Conservation (phyloP, 352 stramenopile genomes). For the Plasmopara halstedii region DNA sequence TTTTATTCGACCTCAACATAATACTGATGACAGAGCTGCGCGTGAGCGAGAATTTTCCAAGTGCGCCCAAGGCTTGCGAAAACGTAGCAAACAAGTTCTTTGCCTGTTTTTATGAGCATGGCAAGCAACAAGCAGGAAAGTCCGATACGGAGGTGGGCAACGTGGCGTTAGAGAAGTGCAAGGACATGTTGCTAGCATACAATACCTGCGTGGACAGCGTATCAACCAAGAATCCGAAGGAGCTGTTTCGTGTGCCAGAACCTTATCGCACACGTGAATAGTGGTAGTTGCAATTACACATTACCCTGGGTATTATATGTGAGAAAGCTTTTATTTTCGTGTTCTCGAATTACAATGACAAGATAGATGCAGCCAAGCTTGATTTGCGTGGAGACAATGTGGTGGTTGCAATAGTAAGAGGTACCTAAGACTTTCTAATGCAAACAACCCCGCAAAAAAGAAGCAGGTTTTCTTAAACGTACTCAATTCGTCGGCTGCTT, state of each 20-base stretch:
- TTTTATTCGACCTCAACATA: neutral
- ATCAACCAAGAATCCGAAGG: constrained; percentile 44
- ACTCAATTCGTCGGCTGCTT: no score
- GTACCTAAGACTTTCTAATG: no score
- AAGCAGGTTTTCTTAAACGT: no score
- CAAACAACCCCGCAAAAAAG: no score
- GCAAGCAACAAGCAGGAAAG: constrained; percentile 55
- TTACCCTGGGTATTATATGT: no score
- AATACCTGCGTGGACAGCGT: constrained; percentile 67
- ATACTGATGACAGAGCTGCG: constrained; percentile 30
- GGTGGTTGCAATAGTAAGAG: no score
- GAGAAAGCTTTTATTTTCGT: no score
- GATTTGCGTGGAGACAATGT: no score
- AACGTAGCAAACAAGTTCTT: constrained; percentile 67
- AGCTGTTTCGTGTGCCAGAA: constrained; percentile 77
- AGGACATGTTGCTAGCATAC: constrained; percentile 49
- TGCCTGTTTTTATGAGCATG: constrained; percentile 73
- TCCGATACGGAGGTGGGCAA: constrained; percentile 58
- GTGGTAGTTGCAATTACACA: no score
- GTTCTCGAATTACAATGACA: no score
- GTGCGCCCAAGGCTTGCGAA: constrained; percentile 63
- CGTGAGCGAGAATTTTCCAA: constrained; percentile 72
- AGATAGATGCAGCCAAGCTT: no score
- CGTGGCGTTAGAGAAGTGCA: constrained; percentile 51
- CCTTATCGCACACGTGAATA: constrained; percentile 65